These are phyloP conservation scores for Phaeosphaeria sp. DNA, from an alignment of 2,329 filamentous ascomycete genomes.

Conservation along the genomic window DNA sequence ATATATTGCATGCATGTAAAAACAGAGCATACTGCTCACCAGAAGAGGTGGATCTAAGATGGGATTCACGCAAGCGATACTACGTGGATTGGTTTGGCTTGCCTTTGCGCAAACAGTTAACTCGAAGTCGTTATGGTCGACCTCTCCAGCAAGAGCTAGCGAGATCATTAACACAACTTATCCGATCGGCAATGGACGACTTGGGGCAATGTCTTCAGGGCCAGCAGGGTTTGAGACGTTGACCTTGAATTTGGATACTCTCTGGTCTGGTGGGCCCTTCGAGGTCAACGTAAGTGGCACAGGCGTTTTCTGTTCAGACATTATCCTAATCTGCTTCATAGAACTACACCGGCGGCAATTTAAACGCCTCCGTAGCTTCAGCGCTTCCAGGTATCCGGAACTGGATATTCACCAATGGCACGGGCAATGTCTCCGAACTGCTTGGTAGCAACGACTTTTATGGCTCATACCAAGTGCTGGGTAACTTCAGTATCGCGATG, in stretches of 20 bases:
- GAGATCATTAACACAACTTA: constrained; percentile 45
- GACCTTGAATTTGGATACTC: constrained; percentile 56
- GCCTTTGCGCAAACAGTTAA: not conserved
- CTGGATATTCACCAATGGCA: constrained; percentile 58
- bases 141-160: constrained; percentile 20
- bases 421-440: constrained; percentile 51
- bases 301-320: too few species aligned
- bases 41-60: not conserved
- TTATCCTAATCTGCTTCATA: constrained; percentile 9
- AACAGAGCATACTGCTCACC: too few species aligned
- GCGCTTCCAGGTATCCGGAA: constrained; percentile 54
- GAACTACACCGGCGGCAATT: constrained; percentile 59
- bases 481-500: constrained; percentile 54
- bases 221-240: constrained; percentile 52
- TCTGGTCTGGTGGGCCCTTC: constrained; percentile 62
- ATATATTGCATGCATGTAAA: too few species aligned
- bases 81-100: not conserved
- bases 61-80: not conserved
- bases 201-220: constrained; percentile 57
- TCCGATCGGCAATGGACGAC: constrained; percentile 58
- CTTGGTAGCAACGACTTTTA: constrained; percentile 51
- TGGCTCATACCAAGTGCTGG: constrained; percentile 57
- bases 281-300: constrained; percentile 44
- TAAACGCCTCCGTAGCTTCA: constrained; percentile 40
- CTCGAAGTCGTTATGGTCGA: constrained; percentile 31